Evolutionary conservation across 441 rosid genomes (phyloP).

Genomic region (Euphorbia celastroides): DNA sequence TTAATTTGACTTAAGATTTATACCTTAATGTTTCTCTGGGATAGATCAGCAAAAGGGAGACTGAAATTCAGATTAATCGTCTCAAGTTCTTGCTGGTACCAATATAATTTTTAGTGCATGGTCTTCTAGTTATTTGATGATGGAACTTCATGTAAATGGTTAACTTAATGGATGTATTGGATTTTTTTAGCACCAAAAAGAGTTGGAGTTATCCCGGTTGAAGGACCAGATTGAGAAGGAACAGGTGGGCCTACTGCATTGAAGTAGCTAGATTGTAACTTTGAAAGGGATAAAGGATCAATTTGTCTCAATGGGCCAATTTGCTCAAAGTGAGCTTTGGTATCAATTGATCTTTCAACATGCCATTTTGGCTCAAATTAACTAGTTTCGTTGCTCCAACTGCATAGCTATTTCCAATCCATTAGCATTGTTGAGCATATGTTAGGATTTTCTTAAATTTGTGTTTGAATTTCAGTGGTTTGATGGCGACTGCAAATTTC

Average conservation of each 20-base stretch:
- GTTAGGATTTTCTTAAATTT: background rate
- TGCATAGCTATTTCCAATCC: too few species aligned
- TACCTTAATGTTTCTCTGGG: conserved; percentile 17
- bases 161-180: conserved; percentile 23
- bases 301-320: background rate
- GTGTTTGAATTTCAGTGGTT: background rate
- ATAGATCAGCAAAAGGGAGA: conserved; percentile 43
- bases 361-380: background rate
- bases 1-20: conserved; percentile 15
- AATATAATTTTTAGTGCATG: conserved; percentile 7
- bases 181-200: conserved; percentile 61
- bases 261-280: background rate
- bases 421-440: too few species aligned
- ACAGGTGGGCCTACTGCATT: conserved; percentile 36
- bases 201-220: conserved; percentile 63
- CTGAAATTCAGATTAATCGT: conserved; percentile 46
- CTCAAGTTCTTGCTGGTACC: conserved; percentile 76
- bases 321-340: background rate
- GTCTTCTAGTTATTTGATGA: conserved; percentile 9
- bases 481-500: background rate
- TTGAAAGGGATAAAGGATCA: background rate
- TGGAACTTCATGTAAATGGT: conserved; percentile 8
- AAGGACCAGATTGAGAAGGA: conserved; percentile 81
- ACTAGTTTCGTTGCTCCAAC: too few species aligned
- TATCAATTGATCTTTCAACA: background rate